Conservation (phyloP, 805 yeast species). For the Candida ascalaphidarum region DNA sequence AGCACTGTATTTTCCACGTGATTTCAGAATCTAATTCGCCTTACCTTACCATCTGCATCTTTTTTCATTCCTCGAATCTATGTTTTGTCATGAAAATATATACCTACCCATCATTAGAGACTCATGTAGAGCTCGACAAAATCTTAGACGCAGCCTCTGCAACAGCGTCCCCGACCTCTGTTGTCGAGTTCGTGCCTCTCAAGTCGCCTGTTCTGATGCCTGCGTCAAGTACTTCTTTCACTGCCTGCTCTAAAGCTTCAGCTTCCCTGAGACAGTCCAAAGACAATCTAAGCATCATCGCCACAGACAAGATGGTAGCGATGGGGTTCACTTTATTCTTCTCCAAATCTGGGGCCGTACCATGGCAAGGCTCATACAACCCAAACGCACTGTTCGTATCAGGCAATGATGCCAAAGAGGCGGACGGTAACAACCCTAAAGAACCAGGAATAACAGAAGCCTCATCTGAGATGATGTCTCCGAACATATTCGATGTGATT, state of each 20-base stretch:
- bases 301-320: constrained; percentile 91
- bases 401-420: constrained; percentile 95
- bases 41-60: too few relatives aligned
- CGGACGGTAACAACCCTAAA: constrained; percentile 89
- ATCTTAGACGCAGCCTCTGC: constrained; percentile 61
- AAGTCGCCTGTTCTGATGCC: constrained; percentile 90
- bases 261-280: constrained; percentile 80
- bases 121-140: constrained; percentile 23
- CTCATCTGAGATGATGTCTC: constrained; percentile 96
- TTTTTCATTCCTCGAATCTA: too few relatives aligned
- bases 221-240: constrained; percentile 66
- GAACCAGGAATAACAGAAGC: constrained; percentile 98
- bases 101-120: too few relatives aligned
- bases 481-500: constrained; percentile 94
- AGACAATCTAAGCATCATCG: constrained; percentile 94
- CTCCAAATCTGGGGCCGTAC: constrained; percentile 93
- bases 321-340: constrained; percentile 87
- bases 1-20: too few relatives aligned
- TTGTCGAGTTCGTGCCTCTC: constrained; percentile 75
- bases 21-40: too few relatives aligned
- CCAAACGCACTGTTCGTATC: constrained; percentile 93
- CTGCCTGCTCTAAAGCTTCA: constrained; percentile 82
- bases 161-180: constrained; percentile 92
- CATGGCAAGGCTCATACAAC: constrained; percentile 96
- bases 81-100: too few relatives aligned